These are phyloP conservation scores for Thelephora terrestris DNA, from an alignment of 1,284 basidiomycete species.

Conservation along the genomic window DNA sequence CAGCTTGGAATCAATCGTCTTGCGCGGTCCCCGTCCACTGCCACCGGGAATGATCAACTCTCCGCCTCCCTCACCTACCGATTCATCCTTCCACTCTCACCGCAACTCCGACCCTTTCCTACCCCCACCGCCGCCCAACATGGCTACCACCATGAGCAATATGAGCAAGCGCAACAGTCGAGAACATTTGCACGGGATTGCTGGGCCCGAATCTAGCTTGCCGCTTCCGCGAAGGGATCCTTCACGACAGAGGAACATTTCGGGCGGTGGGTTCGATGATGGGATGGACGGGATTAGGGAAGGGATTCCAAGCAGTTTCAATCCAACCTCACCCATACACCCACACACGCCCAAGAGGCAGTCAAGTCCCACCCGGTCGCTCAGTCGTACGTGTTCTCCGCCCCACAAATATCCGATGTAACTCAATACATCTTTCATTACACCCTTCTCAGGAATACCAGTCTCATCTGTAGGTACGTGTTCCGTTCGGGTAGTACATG, in stretches of 20 bases:
- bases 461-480: conserved; percentile 67
- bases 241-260: conserved; percentile 9
- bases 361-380: conserved; percentile 63
- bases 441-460: conserved; percentile 54
- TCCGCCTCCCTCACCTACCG: conserved; percentile 25
- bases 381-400: conserved; percentile 55
- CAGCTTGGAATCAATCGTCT: conserved; percentile 51
- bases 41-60: conserved; percentile 33
- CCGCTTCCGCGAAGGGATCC: conserved; percentile 53
- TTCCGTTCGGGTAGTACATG: conserved; percentile 5
- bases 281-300: conserved; percentile 54
- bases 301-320: conserved; percentile 56
- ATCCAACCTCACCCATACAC: conserved; percentile 26
- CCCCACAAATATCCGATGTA: conserved; percentile 10
- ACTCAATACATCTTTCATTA: conserved; percentile 9
- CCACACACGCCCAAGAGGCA: conserved; percentile 40
- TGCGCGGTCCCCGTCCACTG: conserved; percentile 51
- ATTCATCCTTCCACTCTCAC: conserved; percentile 9
- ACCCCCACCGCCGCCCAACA: conserved; percentile 18
- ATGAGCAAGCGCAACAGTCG: conserved; percentile 54
- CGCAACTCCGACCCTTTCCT: conserved; percentile 27
- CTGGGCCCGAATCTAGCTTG: conserved; percentile 62
- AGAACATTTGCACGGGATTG: conserved; percentile 58
- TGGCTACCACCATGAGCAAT: conserved; percentile 26
- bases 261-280: conserved; percentile 27